A percentile compares a stretch with the other conserved stretches of the same genome.
phyloP scores from a whole-genome alignment of 1,139 yeast species.

The Ogataea hybrid region DNA sequence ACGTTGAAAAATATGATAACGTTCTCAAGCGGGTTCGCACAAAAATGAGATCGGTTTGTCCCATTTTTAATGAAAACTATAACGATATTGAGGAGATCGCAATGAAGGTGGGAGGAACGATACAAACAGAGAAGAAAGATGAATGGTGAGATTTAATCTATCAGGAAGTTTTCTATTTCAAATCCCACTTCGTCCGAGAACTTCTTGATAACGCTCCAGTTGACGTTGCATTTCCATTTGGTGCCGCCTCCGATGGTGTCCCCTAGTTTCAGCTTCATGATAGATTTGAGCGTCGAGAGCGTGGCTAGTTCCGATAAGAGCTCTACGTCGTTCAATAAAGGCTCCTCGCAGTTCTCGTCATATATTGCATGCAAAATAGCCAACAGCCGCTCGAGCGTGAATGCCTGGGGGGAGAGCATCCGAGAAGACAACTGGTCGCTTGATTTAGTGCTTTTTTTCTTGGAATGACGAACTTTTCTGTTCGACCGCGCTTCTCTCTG shows the following conservation, averaged over 20 bases:
- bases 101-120: constrained; percentile 22
- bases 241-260: constrained; percentile 51
- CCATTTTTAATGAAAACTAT: constrained; percentile 24
- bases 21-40: constrained; percentile 24
- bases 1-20: constrained; percentile 26
- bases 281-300: constrained; percentile 46
- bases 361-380: constrained; percentile 53
- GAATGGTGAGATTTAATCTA: constrained; percentile 32
- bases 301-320: constrained; percentile 50
- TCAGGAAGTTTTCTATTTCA: constrained; percentile 44
- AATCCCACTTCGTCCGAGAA: constrained; percentile 46
- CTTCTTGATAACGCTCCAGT: constrained; percentile 44
- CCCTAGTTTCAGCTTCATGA: constrained; percentile 37
- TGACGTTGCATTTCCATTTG: constrained; percentile 53
- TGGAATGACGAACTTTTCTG: constrained; percentile 35
- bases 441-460: constrained; percentile 33
- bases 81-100: constrained; percentile 22
- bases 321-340: constrained; percentile 44
- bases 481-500: constrained; percentile 25
- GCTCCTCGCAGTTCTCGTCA: constrained; percentile 25
- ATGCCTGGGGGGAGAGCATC: constrained; percentile 45
- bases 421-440: constrained; percentile 40
- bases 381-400: constrained; percentile 50
- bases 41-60: constrained; percentile 25
- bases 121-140: constrained; percentile 27